Percentiles rank a stretch among this genome's conserved stretches.
phyloP scores from a whole-genome alignment of 23 red algal species.

The Chondrus crispus region DNA sequence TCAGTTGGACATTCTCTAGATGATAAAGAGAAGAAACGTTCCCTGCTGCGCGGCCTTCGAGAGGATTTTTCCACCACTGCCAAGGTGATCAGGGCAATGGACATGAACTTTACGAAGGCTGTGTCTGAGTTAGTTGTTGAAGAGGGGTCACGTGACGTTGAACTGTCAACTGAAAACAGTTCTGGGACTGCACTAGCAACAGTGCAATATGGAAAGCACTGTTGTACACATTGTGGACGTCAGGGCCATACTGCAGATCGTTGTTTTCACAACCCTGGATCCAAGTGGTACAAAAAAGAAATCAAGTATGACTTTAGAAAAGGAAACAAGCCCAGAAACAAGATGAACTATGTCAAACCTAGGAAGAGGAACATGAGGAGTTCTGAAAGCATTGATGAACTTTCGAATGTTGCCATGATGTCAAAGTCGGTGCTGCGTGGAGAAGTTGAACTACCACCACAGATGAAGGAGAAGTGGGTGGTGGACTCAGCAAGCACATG shows the following conservation, averaged over 20 bases:
- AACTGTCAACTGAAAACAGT: not conserved
- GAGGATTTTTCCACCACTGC: conserved; percentile 5
- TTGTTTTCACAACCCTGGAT: not conserved
- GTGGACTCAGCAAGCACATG: not conserved
- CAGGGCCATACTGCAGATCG: not conserved
- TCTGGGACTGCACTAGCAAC: no score
- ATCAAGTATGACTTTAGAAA: not conserved
- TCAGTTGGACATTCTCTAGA: not conserved
- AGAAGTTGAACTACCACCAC: not conserved
- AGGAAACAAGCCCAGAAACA: not conserved
- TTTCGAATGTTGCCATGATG: not conserved
- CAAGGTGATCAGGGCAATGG: not conserved
- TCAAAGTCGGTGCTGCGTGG: not conserved
- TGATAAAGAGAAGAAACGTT: not conserved
- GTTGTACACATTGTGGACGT: not conserved
- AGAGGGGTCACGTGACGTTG: not conserved
- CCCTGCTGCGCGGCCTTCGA: not conserved
- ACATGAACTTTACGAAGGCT: not conserved
- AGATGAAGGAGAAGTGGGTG: not conserved
- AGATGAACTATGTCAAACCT: not conserved
- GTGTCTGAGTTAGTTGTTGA: not conserved
- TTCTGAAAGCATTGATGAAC: not conserved
- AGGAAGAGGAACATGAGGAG: not conserved
- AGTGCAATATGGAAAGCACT: no score
- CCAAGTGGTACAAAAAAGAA: not conserved